phyloP scores from a whole-genome alignment of 305 asterid genomes.

The Galium porrigens region DNA sequence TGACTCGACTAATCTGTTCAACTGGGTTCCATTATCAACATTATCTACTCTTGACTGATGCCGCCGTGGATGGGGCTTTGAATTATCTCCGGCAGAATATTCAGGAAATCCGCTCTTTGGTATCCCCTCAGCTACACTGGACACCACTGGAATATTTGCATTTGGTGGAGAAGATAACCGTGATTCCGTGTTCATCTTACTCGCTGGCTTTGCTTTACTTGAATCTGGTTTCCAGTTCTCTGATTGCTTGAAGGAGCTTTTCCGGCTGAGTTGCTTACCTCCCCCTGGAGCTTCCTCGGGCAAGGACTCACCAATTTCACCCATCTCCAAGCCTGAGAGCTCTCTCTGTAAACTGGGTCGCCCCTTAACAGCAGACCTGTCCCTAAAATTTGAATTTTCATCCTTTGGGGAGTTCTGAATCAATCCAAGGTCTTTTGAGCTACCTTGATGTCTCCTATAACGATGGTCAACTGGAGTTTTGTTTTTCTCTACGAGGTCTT shows the following conservation, averaged over 20 bases:
- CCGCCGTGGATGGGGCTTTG: slow-evolving; percentile 38
- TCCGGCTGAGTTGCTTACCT: slow-evolving; percentile 43
- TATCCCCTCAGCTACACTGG: slow-evolving; percentile 36
- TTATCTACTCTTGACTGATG: slow-evolving; percentile 35
- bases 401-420: slow-evolving; percentile 39
- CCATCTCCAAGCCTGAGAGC: slow-evolving; percentile 76
- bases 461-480: slow-evolving; percentile 27
- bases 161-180: slow-evolving; percentile 39
- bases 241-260: slow-evolving; percentile 38
- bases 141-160: slow-evolving; percentile 22
- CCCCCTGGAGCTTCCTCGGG: slow-evolving; percentile 40
- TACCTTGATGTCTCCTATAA: slow-evolving; percentile 35
- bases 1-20: slow-evolving; percentile 27
- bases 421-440: slow-evolving; percentile 30
- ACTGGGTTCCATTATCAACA: slow-evolving; percentile 31
- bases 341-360: slow-evolving; percentile 52
- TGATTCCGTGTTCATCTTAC: slow-evolving; percentile 34
- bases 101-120: slow-evolving; percentile 42
- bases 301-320: slow-evolving; percentile 72
- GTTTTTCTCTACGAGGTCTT: slow-evolving; percentile 35
- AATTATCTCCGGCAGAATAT: slow-evolving; percentile 31
- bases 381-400: slow-evolving; percentile 24
- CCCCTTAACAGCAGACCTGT: slow-evolving; percentile 45
- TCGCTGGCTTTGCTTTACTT: slow-evolving; percentile 34
- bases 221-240: slow-evolving; percentile 50